Conservation (phyloP, 257 asterid genomes). For the Prunella vulgaris region DNA sequence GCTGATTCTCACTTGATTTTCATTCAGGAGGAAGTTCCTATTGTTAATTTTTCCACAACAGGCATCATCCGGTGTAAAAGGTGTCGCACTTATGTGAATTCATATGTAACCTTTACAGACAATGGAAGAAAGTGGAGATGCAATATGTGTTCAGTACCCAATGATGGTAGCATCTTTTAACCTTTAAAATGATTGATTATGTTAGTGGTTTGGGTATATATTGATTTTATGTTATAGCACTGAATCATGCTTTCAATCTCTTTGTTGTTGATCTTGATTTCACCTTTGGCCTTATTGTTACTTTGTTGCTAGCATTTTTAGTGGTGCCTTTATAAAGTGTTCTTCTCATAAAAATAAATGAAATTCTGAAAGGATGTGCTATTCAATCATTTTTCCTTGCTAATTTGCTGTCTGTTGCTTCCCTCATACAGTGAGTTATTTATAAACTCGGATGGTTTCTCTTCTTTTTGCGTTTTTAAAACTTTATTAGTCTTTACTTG, state of each 20-base stretch:
- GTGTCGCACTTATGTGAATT: constrained; percentile 74
- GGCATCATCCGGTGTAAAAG: constrained; percentile 67
- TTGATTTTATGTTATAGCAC: neutral
- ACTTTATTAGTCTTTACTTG: neutral
- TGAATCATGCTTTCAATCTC: neutral
- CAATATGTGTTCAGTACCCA: constrained; percentile 61
- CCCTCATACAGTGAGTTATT: neutral
- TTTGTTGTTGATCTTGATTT: constrained; percentile 6
- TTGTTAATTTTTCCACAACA: constrained; percentile 49
- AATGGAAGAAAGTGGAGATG: constrained; percentile 78
- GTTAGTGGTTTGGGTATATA: neutral
- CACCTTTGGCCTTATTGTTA: neutral
- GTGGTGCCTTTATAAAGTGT: neutral
- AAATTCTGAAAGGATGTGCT: constrained; percentile 6
- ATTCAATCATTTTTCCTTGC: neutral
- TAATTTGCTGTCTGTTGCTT: neutral
- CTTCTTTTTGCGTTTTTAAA: neutral
- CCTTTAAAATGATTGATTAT: constrained; percentile 9
- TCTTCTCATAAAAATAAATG: neutral
- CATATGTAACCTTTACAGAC: constrained; percentile 54
- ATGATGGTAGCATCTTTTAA: constrained; percentile 47
- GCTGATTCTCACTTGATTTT: constrained; percentile 25
- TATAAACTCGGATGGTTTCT: neutral
- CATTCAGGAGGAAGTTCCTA: constrained; percentile 70
- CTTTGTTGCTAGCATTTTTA: neutral